Percentiles rank a stretch among this genome's conserved stretches.
Evolutionary conservation across 1,284 basidiomycete species (phyloP).

Genomic region (Pseudozyma sp.): DNA sequence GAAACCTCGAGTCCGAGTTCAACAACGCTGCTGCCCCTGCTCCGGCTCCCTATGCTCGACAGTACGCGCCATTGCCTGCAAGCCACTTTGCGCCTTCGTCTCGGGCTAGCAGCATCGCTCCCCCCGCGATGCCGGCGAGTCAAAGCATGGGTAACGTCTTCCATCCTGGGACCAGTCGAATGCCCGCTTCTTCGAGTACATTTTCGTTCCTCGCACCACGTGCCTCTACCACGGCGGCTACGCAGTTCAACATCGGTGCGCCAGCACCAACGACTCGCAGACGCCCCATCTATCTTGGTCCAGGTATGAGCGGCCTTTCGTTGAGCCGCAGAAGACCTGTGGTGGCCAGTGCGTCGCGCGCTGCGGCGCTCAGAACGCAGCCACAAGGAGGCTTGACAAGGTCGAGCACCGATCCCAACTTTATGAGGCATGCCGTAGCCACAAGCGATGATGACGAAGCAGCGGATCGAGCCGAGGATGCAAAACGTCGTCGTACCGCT

Average conservation of each 20-base stretch:
- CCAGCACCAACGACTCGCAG: constrained; percentile 17
- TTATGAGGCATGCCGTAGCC: constrained; percentile 17
- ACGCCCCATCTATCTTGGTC: constrained; percentile 48
- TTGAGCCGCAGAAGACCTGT: constrained; percentile 38
- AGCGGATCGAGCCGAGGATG: constrained; percentile 29
- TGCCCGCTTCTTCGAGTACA: constrained; percentile 34
- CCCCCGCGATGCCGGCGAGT: constrained; percentile 27
- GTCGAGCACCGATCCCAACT: constrained; percentile 41
- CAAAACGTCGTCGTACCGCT: constrained; percentile 43
- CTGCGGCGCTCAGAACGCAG: constrained; percentile 17
- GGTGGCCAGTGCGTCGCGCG: constrained; percentile 35
- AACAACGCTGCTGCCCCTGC: not conserved
- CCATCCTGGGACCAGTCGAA: constrained; percentile 33
- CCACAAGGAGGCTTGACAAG: constrained; percentile 20
- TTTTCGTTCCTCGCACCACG: constrained; percentile 49
- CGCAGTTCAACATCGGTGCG: constrained; percentile 1
- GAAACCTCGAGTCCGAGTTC: constrained; percentile 48
- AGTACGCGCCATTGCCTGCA: constrained; percentile 3
- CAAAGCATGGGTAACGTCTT: constrained; percentile 41
- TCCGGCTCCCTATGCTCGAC: constrained; percentile 7
- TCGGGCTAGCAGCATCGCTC: constrained; percentile 43
- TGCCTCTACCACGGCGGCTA: constrained; percentile 15
- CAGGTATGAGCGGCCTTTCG: constrained; percentile 50
- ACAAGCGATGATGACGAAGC: constrained; percentile 22
- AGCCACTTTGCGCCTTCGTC: constrained; percentile 22